A percentile compares a stretch with the other conserved stretches of the same genome.
Conservation (phyloP, 306 rosid species). For the Benincasa hispida region DNA sequence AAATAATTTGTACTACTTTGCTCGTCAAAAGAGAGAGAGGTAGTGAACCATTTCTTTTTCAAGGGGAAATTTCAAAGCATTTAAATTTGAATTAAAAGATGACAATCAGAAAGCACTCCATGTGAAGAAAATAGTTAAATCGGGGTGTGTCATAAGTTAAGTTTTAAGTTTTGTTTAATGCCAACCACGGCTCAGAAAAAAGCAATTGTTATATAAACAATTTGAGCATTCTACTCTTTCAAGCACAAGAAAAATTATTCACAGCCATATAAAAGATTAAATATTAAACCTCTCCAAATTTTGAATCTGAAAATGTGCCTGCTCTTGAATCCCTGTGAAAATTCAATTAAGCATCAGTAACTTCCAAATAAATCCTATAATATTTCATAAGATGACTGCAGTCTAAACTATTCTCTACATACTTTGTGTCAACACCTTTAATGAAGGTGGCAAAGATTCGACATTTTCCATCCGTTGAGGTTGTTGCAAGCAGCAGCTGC, state of each 20-base stretch:
- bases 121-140: not conserved
- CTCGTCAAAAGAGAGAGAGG: not conserved
- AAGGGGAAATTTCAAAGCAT: not conserved
- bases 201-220: not conserved
- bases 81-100: not conserved
- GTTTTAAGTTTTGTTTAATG: not conserved
- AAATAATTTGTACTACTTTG: not conserved
- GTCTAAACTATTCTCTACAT: constrained; percentile 23
- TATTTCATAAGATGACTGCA: not conserved
- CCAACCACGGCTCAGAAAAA: not conserved
- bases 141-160: not conserved
- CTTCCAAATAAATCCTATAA: constrained; percentile 4
- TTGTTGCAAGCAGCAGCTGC: constrained; percentile 88
- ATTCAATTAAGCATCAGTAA: constrained; percentile 20
- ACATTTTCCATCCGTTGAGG: constrained; percentile 97
- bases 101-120: not conserved
- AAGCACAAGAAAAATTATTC: not conserved
- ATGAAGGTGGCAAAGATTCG: constrained; percentile 80
- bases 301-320: constrained; percentile 56
- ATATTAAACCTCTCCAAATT: constrained; percentile 85
- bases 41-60: not conserved
- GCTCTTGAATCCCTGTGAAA: constrained; percentile 71
- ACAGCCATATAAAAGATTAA: constrained; percentile 11
- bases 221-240: not conserved
- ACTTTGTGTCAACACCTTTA: constrained; percentile 87